Evolutionary conservation across 2,329 filamentous ascomycete species (phyloP), one percentile per base, ranked within the genome.

Genomic region (Sarocladium oryzae): DNA sequence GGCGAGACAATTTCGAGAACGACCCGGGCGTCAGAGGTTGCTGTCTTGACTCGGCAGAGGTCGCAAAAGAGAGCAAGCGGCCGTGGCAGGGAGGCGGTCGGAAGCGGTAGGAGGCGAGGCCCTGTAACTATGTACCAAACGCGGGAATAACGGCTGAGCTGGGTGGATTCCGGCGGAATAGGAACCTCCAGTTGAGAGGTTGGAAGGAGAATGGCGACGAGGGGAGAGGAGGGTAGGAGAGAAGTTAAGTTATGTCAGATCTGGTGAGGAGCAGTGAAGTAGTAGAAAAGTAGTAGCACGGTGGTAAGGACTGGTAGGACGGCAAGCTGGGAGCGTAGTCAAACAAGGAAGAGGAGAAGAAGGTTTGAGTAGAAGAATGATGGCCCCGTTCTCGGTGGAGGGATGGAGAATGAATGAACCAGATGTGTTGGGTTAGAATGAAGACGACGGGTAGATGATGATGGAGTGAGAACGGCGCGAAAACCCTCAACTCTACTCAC

Each of bases 71-170:
- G 13, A 16, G 20, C 26, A 33, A 33, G 43, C 16, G 21, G 16
- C 43, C 4, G 28, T n/a, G 10, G 16, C n/a, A n/a, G n/a, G n/a
- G n/a, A n/a, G n/a, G n/a, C n/a, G n/a, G n/a, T n/a, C n/a, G 43
- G 24, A 33, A 23, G 36, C 15, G 16, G 43, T 21, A 33, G n/a
- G 26, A 48, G 43, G 43, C 28, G 43, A 30, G 28, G n/a, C 28
- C n/a, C 26, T 32, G 43, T 6, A 32, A 21, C 32, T 48, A 48
- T 48, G 43, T 48, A 32, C 4, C n/a, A 33, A 11, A 16, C 15
- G 43, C 43, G 43, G 43, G n/a, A 48, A 48, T 48, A 48, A 48
- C 43, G 43, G 43, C 26, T 21, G 28, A 3, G 43, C 43, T 32
- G 20, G 43, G 43, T 48, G 43, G 43, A 23, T 33, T 32, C 43